Evolutionary conservation across 345 rosid genomes (phyloP), one percentile per base, ranked within the genome.

Genomic region (Clarkia xantiana): DNA sequence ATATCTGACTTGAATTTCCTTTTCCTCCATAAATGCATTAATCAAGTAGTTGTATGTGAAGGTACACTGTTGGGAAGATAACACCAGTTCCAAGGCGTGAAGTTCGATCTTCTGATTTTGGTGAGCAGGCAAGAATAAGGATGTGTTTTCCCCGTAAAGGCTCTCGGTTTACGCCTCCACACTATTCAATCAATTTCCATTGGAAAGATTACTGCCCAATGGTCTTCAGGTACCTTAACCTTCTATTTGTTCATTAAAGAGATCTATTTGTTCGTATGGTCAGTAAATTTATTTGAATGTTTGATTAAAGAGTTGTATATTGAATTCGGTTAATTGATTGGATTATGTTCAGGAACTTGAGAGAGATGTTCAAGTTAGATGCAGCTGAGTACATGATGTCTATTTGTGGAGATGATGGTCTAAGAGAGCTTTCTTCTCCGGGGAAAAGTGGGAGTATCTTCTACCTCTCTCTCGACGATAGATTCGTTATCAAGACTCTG

Each of bases 361-460:
- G 97, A 73, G 89, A 90, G 72, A 73, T 90, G 96, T 90, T 90
- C 76, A 81, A 79, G 76, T 69, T 90, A 69, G 94, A 90, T 81
- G 89, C 96, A 49, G 97, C 97, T 5, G 97, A 90, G 67, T 90
- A 79, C 72, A 86, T 90, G 97, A 90, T 90, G 97, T 90, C 97
- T 66, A 86, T 90, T 17, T 90, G 97, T 67, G 96, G 96, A 43
- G 89, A 81, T 66, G 89, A 90, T 67, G 96, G 94, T 65, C 77
- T 90, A n/a, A 81, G 75, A 55, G 91, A 79, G 68, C 60, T 79
- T 72, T 70, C 78, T 62, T 90, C 97, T 52, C 74, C 97, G 0
- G 96, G 97, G 55, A 90, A 90, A 78, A 90, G 97, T 56, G 97
- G 97, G 78, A 86, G 97, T 59, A 71, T 90, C 56, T 90, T 90